Conservation (phyloP, 345 rosid species). For the Salix brachista region DNA sequence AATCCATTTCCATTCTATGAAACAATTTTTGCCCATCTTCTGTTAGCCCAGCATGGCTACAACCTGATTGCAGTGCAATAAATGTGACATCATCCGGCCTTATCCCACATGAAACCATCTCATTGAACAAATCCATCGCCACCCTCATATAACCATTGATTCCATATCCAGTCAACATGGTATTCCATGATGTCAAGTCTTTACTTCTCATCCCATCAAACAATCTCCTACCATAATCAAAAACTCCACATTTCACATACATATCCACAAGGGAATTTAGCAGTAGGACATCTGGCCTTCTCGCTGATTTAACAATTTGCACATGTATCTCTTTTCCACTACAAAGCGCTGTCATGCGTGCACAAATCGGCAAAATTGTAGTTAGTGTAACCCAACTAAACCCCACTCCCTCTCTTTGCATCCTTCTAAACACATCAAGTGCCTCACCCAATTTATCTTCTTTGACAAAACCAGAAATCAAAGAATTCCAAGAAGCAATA, state of each 20-base stretch:
- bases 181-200: constrained; percentile 46
- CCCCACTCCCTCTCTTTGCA: constrained; percentile 36
- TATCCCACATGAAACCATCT: constrained; percentile 36
- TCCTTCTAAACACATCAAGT: constrained; percentile 31
- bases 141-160: constrained; percentile 38
- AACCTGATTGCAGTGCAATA: constrained; percentile 51
- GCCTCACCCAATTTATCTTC: constrained; percentile 20
- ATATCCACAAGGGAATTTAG: constrained; percentile 22
- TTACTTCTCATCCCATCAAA: constrained; percentile 11
- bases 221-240: background rate
- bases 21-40: constrained; percentile 45
- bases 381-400: constrained; percentile 47
- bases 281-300: constrained; percentile 31
- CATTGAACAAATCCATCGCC: constrained; percentile 32
- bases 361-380: constrained; percentile 33
- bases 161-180: constrained; percentile 47
- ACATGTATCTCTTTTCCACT: constrained; percentile 42
- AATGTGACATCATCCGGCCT: constrained; percentile 47
- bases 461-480: constrained; percentile 11
- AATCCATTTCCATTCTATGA: constrained; percentile 34
- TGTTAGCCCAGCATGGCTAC: constrained; percentile 48
- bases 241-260: constrained; percentile 19
- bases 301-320: constrained; percentile 32
- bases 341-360: constrained; percentile 28
- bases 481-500: constrained; percentile 22